Evolutionary conservation across 1,139 yeast genomes (phyloP), one percentile per base, ranked within the genome.

Genomic region (Arxiozyma heterogenica): DNA sequence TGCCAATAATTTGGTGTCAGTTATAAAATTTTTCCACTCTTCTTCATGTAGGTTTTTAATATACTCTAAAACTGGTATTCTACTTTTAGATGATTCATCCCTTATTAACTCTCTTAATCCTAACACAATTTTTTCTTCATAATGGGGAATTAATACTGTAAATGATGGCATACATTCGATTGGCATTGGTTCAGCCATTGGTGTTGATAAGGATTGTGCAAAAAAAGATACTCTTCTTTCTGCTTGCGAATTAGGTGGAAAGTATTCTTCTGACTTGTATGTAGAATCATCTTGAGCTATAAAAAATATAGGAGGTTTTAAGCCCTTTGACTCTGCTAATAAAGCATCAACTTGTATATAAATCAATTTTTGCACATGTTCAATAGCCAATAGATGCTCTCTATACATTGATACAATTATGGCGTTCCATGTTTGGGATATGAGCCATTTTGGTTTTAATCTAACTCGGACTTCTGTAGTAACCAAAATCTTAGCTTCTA

Each of bases 101-200:
- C 76, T 80, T 49, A 87, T 83, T 1, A 86, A 78, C 62, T 89
- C 96, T 55, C 75, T 78, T 53, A 88, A 69, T 1, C 81, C 74
- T 12, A 87, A 66, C 6, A 86, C 67, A 27, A 89, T 84, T 64
- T 83, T 86, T 64, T 89, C 96, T 0, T 84, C 76, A 64, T 84
- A 89, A 66, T 89, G 96, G 0, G 96, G 96, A n/a, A 88, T 74
- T 49, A 89, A 70, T 0, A 89, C 96, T 0, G 96, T 85, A 61
- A 89, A 88, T 0, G 84, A 68, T 0, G 96, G 96, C 82, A 87
- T 82, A n/a, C 85, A 75, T 53, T 81, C 81, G 1, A 84, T 80
- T 0, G 91, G 82, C 17, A 77, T 71, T 0, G 94, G 86, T 55
- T 84, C 91, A 0, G 88, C 84, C 48, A 89, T 76, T 0, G 93